Percentiles rank a stretch among this genome's conserved stretches.
Evolutionary conservation across 441 rosid genomes (phyloP).

Genomic region (Jatropha multifida): DNA sequence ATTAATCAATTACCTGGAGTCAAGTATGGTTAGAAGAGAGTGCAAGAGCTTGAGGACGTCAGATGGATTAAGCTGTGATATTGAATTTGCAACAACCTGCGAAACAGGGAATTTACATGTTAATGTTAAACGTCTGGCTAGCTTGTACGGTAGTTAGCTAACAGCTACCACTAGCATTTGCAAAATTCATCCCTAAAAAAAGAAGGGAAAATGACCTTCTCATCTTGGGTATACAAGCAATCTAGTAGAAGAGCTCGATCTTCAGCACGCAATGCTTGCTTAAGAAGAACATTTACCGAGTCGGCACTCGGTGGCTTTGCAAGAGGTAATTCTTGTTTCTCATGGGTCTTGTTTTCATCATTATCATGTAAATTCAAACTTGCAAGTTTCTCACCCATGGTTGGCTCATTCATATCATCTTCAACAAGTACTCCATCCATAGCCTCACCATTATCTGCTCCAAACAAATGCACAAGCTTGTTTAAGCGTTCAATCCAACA

Average conservation of each 20-base stretch:
- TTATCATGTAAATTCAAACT: conserved; percentile 47
- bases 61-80: conserved; percentile 62
- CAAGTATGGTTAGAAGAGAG: conserved; percentile 62
- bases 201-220: conserved; percentile 50
- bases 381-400: conserved; percentile 88
- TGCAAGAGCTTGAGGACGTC: conserved; percentile 78
- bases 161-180: background rate
- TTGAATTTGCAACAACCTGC: conserved; percentile 84
- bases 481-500: background rate
- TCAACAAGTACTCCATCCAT: conserved; percentile 60
- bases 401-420: conserved; percentile 73
- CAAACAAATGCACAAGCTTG: conserved; percentile 21
- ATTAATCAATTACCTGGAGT: conserved; percentile 54
- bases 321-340: conserved; percentile 32
- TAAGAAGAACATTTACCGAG: conserved; percentile 76
- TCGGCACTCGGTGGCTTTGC: conserved; percentile 81
- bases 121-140: background rate
- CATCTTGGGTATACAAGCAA: conserved; percentile 83
- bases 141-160: background rate
- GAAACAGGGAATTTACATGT: conserved; percentile 9
- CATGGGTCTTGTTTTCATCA: conserved; percentile 29
- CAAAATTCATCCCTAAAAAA: background rate
- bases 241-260: conserved; percentile 85
- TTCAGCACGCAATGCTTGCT: conserved; percentile 86
- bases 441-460: conserved; percentile 55